These are phyloP conservation scores for Komagataella ulmi DNA, from an alignment of 805 yeast genomes.

Conservation along the genomic window DNA sequence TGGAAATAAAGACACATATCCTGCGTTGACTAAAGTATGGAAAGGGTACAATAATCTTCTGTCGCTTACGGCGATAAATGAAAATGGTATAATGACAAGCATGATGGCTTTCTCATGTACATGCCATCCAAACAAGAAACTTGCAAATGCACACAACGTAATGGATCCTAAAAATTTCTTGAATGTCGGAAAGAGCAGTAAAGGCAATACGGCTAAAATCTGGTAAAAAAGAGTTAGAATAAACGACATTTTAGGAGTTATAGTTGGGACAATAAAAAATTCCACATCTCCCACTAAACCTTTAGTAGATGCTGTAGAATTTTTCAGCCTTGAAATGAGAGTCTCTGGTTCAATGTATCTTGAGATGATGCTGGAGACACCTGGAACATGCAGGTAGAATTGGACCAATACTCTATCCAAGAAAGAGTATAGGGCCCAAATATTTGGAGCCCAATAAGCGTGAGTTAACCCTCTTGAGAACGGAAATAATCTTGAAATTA, in stretches of 20 bases:
- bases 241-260: slow-evolving; percentile 69
- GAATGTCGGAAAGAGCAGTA: slow-evolving; percentile 57
- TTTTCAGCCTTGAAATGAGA: neutral
- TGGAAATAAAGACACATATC: slow-evolving; percentile 83
- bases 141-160: slow-evolving; percentile 82
- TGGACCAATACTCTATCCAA: slow-evolving; percentile 56
- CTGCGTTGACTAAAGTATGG: slow-evolving; percentile 61
- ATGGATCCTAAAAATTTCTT: slow-evolving; percentile 73
- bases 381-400: slow-evolving; percentile 24
- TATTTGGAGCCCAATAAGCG: slow-evolving; percentile 98
- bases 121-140: slow-evolving; percentile 96
- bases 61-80: slow-evolving; percentile 62
- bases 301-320: slow-evolving; percentile 32
- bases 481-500: slow-evolving; percentile 70
- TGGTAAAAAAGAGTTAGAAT: slow-evolving; percentile 77
- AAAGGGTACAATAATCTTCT: slow-evolving; percentile 60
- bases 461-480: slow-evolving; percentile 92
- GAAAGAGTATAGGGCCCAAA: slow-evolving; percentile 92
- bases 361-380: slow-evolving; percentile 13
- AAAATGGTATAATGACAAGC: slow-evolving; percentile 76
- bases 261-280: slow-evolving; percentile 68
- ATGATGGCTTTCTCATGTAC: slow-evolving; percentile 97
- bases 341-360: slow-evolving; percentile 6
- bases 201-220: slow-evolving; percentile 59
- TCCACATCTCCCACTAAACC: slow-evolving; percentile 89